Evolutionary conservation across 352 stramenopile genomes (phyloP), one percentile per base, ranked within the genome.

Genomic region (Pythium coloratum): DNA sequence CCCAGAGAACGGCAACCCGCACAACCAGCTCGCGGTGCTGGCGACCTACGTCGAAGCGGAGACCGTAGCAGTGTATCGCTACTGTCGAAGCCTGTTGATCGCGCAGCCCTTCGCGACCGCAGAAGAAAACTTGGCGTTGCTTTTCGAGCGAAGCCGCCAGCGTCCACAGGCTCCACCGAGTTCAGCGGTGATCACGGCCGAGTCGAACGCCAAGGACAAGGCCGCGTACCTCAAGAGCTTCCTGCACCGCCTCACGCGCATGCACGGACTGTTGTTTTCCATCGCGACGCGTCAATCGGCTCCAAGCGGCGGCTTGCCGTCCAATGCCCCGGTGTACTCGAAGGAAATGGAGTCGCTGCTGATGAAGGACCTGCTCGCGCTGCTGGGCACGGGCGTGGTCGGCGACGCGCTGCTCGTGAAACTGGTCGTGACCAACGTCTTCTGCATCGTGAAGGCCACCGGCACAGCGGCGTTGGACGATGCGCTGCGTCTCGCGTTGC

Each of bases 51-150:
- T 93, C 9, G 90, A 97, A 34, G 86, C 90, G 4, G 91, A 97
- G 76, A 96, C 88, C 4, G 89, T 97, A 28, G 90, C 91, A 0
- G 88, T 97, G 28, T 97, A 97, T 59, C 82, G 89, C 24, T 97
- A 97, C 73, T 96, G 88, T 64, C 84, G 90, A 62, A 95, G 84
- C 69, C 68, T 97, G 46, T 66, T 97, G 44, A 91, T 92, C 44
- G 71, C 79, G 16, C 81, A 91, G 71, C 91, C 91, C 18, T 97
- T 97, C 65, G 77, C 81, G 24, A 97, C 90, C 0, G 90, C 90
- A 0, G 84, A 94, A 57, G 90, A 97, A 55, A 97, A 97, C 64
- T 72, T 97, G 6, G 88, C 81, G 56, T 58, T 96, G 66, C 76
- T 97, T 7, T 97, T 97, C 72, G 89, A 96, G 55, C 89, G 88